These are phyloP conservation scores for Ilyonectria mors-panacis DNA, from an alignment of 2,329 filamentous ascomycete species.

Conservation along the genomic window DNA sequence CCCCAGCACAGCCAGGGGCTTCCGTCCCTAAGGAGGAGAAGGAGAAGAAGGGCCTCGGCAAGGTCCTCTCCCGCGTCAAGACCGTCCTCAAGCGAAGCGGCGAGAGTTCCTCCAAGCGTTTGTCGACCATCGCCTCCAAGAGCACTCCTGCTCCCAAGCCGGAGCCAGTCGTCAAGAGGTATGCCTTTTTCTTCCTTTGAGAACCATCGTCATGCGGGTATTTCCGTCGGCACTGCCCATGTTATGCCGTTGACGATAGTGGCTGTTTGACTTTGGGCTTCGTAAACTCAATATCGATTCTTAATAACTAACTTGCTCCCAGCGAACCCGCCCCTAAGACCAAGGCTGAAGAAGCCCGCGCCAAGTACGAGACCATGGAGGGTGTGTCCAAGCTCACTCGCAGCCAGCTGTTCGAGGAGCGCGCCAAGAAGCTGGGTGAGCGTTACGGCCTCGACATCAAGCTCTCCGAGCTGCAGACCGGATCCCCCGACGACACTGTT, in stretches of 20 bases:
- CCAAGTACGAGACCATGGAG: constrained; percentile 49
- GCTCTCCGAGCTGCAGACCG: constrained; percentile 66
- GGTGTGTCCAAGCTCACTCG: constrained; percentile 61
- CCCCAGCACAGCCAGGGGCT: constrained; percentile 56
- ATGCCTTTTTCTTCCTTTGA: constrained; percentile 28
- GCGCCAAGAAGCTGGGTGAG: constrained; percentile 69
- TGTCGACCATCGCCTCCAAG: constrained; percentile 44
- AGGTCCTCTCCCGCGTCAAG: constrained; percentile 65
- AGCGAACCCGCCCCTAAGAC: constrained; percentile 39
- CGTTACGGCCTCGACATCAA: constrained; percentile 70
- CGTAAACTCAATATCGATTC: not conserved
- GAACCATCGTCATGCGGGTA: not conserved
- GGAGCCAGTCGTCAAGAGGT: constrained; percentile 46
- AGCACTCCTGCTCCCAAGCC: constrained; percentile 37
- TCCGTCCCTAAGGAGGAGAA: constrained; percentile 52
- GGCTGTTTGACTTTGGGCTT: not conserved
- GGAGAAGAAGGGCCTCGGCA: constrained; percentile 64
- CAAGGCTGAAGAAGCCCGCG: constrained; percentile 46
- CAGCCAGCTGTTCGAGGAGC: constrained; percentile 68
- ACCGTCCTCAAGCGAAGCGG: constrained; percentile 62
- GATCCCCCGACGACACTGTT: constrained; percentile 66
- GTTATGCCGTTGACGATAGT: not conserved
- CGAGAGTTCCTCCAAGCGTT: constrained; percentile 53
- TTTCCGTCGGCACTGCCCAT: not conserved
- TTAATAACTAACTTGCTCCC: not conserved